These are phyloP conservation scores for Albugo laibachii DNA, from an alignment of 352 stramenopile genomes.

Conservation along the genomic window DNA sequence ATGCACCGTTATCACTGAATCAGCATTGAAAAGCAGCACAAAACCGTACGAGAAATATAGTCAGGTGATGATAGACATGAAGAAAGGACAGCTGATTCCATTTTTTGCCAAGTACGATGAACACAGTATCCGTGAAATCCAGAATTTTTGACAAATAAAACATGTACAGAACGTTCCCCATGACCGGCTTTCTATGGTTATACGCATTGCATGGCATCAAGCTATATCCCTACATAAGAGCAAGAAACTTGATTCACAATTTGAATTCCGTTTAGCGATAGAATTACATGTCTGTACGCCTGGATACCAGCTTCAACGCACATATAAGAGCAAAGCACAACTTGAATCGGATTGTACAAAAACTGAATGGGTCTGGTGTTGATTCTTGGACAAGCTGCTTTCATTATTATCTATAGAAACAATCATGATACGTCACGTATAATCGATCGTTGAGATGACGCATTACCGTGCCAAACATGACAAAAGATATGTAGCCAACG, in stretches of 20 bases:
- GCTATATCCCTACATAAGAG: conserved; percentile 44
- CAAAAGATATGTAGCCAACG: conserved; percentile 39
- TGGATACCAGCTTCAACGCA: conserved; percentile 86
- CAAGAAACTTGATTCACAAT: neutral
- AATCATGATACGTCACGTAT: conserved; percentile 5
- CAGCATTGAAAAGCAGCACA: neutral
- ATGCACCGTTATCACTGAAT: neutral
- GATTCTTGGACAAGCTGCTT: conserved; percentile 29
- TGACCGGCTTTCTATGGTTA: conserved; percentile 71
- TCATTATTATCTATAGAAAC: conserved; percentile 48
- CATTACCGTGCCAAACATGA: conserved; percentile 32
- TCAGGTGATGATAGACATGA: conserved; percentile 96
- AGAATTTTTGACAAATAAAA: conserved; percentile 97
- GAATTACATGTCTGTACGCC: conserved; percentile 74
- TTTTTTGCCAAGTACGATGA: conserved; percentile 97
- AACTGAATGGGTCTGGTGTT: conserved; percentile 83
- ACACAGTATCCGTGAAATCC: conserved; percentile 88
- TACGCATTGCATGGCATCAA: conserved; percentile 86
- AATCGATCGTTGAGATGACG: conserved; percentile 8
- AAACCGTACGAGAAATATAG: conserved; percentile 81
- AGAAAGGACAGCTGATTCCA: conserved; percentile 95
- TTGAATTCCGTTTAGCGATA: neutral
- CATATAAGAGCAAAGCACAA: conserved; percentile 94
- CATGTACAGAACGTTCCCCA: conserved; percentile 92
- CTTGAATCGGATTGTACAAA: conserved; percentile 93